Conservation (phyloP, 805 yeast genomes). For the Candida silvatica region DNA sequence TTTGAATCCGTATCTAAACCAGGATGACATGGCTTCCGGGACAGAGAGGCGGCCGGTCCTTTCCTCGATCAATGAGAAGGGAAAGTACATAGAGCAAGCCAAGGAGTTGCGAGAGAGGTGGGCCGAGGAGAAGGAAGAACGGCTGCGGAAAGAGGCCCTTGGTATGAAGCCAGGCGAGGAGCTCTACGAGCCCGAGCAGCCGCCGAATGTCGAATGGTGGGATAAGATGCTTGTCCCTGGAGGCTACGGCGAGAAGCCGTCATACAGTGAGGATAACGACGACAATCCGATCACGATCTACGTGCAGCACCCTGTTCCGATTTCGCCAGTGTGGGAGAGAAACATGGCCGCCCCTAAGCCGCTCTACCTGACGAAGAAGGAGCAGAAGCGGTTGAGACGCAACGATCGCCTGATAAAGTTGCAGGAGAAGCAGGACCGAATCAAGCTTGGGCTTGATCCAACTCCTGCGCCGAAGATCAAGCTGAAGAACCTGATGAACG, state of each 20-base stretch:
- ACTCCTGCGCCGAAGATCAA: constrained; percentile 89
- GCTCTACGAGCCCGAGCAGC: constrained; percentile 34
- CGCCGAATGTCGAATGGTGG: constrained; percentile 88
- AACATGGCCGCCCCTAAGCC: constrained; percentile 32
- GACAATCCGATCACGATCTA: constrained; percentile 53
- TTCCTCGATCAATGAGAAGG: constrained; percentile 48
- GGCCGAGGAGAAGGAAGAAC: constrained; percentile 18
- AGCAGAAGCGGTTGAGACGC: constrained; percentile 62
- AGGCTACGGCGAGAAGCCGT: constrained; percentile 24
- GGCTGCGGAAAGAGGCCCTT: constrained; percentile 24
- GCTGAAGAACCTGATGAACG: constrained; percentile 77
- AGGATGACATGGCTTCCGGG: constrained; percentile 15
- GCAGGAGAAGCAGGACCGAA: constrained; percentile 68
- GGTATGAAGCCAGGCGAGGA: constrained; percentile 44
- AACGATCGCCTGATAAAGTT: constrained; percentile 55
- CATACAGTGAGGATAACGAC: constrained; percentile 24
- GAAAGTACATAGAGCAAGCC: constrained; percentile 53
- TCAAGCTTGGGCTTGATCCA: constrained; percentile 73
- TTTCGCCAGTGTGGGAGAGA: constrained; percentile 49
- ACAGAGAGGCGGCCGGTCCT: constrained; percentile 24
- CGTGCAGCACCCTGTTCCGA: constrained; percentile 75
- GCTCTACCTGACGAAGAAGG: constrained; percentile 65
- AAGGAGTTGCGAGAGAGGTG: constrained; percentile 36
- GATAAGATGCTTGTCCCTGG: constrained; percentile 47
- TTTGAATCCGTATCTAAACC: constrained; percentile 26